These are phyloP conservation scores for Zoysia pacifica DNA, from an alignment of 176 grass and related monocot species.

Conservation along the genomic window DNA sequence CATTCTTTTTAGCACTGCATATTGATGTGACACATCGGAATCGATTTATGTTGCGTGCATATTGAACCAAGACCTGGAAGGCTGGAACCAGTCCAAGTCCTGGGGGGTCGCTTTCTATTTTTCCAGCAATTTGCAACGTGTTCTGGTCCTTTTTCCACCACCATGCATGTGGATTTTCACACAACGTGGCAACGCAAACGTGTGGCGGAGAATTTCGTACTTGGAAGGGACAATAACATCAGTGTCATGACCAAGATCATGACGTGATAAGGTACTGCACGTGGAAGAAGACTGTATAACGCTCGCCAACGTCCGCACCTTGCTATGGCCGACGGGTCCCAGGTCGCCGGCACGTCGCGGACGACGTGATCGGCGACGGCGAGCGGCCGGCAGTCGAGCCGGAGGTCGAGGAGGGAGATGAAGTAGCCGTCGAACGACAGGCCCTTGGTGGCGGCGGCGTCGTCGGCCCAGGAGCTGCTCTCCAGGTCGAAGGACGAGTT, in stretches of 20 bases:
- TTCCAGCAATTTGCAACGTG: conserved; percentile 4
- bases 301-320: conserved; percentile 41
- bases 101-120: conserved; percentile 2
- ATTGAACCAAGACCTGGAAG: conserved; percentile 16
- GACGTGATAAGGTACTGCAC: neutral
- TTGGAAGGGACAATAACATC: neutral
- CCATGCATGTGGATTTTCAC: conserved; percentile 19
- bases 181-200: conserved; percentile 22
- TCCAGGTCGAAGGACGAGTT: conserved; percentile 65
- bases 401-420: conserved; percentile 90
- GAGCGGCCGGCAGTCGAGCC: conserved; percentile 57
- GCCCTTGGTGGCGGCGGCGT: conserved; percentile 67
- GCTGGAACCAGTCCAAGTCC: conserved; percentile 35
- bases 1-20: neutral
- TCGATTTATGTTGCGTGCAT: neutral
- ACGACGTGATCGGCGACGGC: conserved; percentile 48
- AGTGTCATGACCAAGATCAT: neutral
- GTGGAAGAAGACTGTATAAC: neutral
- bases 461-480: conserved; percentile 62
- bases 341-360: conserved; percentile 55
- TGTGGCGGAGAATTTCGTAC: conserved; percentile 15
- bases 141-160: conserved; percentile 28
- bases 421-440: conserved; percentile 85
- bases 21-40: neutral
- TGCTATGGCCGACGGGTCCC: conserved; percentile 68